Evolutionary conservation across 305 asterid species (phyloP).

Genomic region (Fraxinus latifolia): DNA sequence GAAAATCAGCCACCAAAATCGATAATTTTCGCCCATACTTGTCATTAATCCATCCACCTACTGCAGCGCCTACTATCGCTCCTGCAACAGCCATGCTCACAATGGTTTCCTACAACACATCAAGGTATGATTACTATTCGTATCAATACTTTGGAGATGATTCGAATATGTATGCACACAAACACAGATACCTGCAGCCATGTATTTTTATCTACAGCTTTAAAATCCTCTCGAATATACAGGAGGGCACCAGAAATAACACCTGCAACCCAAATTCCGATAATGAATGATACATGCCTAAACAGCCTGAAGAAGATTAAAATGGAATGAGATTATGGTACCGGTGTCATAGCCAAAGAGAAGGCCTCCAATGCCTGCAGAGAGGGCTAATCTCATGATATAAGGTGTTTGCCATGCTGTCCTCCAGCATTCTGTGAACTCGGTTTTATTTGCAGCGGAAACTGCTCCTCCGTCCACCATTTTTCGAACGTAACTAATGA

Average conservation of each 20-base stretch:
- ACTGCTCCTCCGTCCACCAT: not conserved
- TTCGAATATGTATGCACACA: not conserved
- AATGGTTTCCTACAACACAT: constrained; percentile 44
- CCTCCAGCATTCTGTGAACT: constrained; percentile 65
- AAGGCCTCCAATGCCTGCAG: constrained; percentile 71
- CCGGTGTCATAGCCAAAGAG: constrained; percentile 76
- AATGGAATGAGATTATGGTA: not conserved
- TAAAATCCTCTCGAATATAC: constrained; percentile 59
- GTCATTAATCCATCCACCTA: constrained; percentile 68
- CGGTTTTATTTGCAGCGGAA: constrained; percentile 40
- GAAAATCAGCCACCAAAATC: constrained; percentile 51
- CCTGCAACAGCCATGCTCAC: constrained; percentile 88
- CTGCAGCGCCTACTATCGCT: constrained; percentile 70
- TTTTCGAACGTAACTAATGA: not conserved
- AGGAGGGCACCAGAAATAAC: constrained; percentile 79
- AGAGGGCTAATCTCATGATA: constrained; percentile 61
- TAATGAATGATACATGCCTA: not conserved
- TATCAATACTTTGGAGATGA: not conserved
- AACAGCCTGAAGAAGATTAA: not conserved
- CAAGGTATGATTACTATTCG: not conserved
- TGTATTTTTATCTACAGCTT: constrained; percentile 50
- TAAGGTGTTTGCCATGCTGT: constrained; percentile 66
- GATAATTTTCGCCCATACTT: constrained; percentile 53
- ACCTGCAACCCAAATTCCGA: constrained; percentile 27
- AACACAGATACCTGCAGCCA: constrained; percentile 48